Evolutionary conservation across 179 eudicot species (phyloP), one percentile per base, ranked within the genome.

Genomic region (Vitellaria paradoxa): DNA sequence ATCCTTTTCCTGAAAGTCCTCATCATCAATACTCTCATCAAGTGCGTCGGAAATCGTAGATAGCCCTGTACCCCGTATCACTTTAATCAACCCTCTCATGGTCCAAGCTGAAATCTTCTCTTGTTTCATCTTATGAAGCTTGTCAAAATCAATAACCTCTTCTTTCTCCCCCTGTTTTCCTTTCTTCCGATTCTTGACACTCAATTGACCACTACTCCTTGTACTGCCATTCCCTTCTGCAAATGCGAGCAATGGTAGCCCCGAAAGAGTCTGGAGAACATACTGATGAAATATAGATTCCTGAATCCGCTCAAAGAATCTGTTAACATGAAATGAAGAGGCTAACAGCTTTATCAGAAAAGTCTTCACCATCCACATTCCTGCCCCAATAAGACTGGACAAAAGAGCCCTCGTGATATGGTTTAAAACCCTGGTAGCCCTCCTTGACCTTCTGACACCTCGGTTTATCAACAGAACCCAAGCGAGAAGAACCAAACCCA

Each of bases 291-390:
- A 90, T 7, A 94, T 78, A 9, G 94, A 81, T 64, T 90, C 97
- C 76, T 92, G 98, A 70, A 94, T 94, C 65, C 97, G 85, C 74
- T 92, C 97, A 30, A 92, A 94, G 82, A 89, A 94, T 73, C 89
- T 83, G 23, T 85, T 87, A 62, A 90, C 97, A 77, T 92, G 96
- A 81, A 92, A 92, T 4, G 86, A 75, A 11, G 91, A 77, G 67
- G 97, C 97, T 76, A 88, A 76, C 24, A 80, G 42, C 75, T 94
- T 94, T 4, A 94, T 83, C 55, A 91, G 30, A 21, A 91, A 53
- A 7, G 94, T 92, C 89, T 92, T 92, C 2, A 83, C 30, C 79
- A 90, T 73, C 97, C 98, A 94, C 75, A 91, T 68, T 57, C 81
- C 93, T 47, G 93, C 80, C 12, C 94, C 97, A 56, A 90, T 82